Evolutionary conservation across 2,329 filamentous ascomycete genomes (phyloP).

Genomic region (Monosporascus cannonballus): DNA sequence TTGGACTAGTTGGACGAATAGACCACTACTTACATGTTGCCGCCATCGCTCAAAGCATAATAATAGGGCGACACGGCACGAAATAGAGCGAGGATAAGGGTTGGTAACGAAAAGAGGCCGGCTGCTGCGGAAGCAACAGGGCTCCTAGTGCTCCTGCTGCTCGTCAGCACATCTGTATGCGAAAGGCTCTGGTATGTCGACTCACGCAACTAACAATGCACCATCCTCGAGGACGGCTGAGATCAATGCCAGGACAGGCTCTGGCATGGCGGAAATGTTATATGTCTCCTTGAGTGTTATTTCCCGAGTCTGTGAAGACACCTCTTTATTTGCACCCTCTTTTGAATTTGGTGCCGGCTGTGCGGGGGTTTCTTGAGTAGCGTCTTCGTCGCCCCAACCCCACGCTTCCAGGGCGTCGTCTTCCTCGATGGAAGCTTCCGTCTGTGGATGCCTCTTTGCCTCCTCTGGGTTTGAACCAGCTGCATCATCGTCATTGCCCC

Average conservation of each 20-base stretch:
- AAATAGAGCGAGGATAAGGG: conserved; percentile 71
- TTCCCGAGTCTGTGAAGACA: conserved; percentile 46
- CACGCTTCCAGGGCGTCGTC: conserved; percentile 60
- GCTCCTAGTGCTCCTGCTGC: conserved; percentile 36
- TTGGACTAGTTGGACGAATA: neutral
- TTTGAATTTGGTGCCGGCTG: conserved; percentile 15
- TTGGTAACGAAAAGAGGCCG: conserved; percentile 66
- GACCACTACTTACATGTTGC: conserved; percentile 51
- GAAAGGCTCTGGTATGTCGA: conserved; percentile 1
- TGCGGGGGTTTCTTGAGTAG: conserved; percentile 21
- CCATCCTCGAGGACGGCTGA: conserved; percentile 54
- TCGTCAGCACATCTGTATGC: conserved; percentile 6
- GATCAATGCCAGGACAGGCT: conserved; percentile 66
- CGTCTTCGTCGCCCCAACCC: conserved; percentile 75
- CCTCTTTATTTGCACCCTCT: conserved; percentile 9
- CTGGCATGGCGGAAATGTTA: conserved; percentile 80
- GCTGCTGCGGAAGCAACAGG: conserved; percentile 62
- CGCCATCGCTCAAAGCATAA: conserved; percentile 56
- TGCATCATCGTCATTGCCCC: conserved; percentile 26
- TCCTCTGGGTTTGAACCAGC: conserved; percentile 32
- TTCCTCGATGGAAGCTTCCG: conserved; percentile 16
- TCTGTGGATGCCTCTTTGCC: neutral
- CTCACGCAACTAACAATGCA: conserved; percentile 48
- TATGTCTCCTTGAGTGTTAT: conserved; percentile 81
- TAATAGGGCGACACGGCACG: conserved; percentile 69